Base-by-base conservation (phyloP, 2,329 filamentous ascomycete genomes). In the Cladophialophora chaetospira region DNA sequence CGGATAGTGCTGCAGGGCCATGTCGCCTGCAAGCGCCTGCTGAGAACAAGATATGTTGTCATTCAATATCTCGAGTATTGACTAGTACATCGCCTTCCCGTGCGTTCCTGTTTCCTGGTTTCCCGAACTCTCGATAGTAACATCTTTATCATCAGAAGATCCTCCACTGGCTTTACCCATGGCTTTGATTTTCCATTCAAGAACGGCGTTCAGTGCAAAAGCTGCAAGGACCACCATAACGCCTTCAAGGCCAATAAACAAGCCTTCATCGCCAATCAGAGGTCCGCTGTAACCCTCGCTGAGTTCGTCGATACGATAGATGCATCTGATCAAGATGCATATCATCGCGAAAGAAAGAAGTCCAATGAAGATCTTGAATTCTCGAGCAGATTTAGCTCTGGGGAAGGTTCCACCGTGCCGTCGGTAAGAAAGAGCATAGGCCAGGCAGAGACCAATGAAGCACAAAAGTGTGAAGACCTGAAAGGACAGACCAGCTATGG, bases 401-500 rank as follows among this genome's bases (percentile, higher is more conserved):
- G 61, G 61, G n/a, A 47, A 33, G 17, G 19, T 31, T 13, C 46
- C 36, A 38, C 29, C 55, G 26, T 35, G 45, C 31, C 55, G 38
- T 21, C 56, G 48, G n/a, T n/a, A n/a, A n/a, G n/a, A n/a, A 17
- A 54, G 25, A 19, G 50, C 31, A 40, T 62, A 63, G 13, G 36
- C 29, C 5, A 11, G 10, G 10, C 42, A 49, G 19, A 40, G 36
- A 9, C 11, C 48, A 5, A 48, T 63, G 26, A 60, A 77, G 13
- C 75, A 65, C 0, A 66, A 59, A 66, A 78, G 72, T 1, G 80
- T 79, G 5, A 75, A 74, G 21, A 86, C 81, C 67, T 85, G 83
- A 59, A 80, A 77, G 2, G 77, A 74, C 38, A 86, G 77, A 64
- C 83, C 83, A 0, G 81, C 76, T 48, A 84, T 78, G 70, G 84